Evolutionary conservation across 352 stramenopile species (phyloP).

Genomic region (Chrysophaeum taylorii): DNA sequence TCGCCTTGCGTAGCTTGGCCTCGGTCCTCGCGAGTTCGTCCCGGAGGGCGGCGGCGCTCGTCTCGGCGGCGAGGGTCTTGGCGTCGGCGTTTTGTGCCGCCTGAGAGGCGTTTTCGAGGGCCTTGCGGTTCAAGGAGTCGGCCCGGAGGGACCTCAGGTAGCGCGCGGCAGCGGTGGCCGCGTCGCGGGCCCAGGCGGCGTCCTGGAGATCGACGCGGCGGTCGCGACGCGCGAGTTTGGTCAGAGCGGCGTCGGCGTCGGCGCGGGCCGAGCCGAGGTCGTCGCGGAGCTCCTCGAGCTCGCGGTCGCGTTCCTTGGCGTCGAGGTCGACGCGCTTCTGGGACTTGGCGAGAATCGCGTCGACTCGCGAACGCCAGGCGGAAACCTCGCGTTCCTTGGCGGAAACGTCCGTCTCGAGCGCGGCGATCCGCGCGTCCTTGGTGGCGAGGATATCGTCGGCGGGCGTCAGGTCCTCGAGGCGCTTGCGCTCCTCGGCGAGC

Average conservation of each 20-base stretch:
- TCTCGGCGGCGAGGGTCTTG: background rate
- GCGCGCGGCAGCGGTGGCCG: background rate
- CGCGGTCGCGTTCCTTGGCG: background rate
- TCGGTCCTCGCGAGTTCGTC: background rate
- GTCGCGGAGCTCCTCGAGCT: background rate
- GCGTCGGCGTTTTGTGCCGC: background rate
- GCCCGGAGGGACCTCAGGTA: background rate
- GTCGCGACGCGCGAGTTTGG: background rate
- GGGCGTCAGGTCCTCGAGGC: background rate
- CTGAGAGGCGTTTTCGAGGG: background rate
- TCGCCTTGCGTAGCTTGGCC: constrained; percentile 1
- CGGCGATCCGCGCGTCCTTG: background rate
- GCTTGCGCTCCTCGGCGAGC: background rate
- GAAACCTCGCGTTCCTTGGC: background rate
- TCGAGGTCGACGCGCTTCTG: background rate
- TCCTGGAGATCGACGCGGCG: background rate
- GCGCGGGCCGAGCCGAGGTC: background rate
- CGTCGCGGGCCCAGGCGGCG: constrained; percentile 3
- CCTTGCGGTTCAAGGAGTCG: background rate
- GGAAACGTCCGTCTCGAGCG: background rate
- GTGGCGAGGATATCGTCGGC: background rate
- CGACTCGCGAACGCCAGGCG: background rate
- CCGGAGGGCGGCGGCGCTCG: background rate
- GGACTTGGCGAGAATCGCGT: background rate
- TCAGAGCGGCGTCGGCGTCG: background rate